These are phyloP conservation scores for Syncephalis fuscata DNA, from an alignment of 371 early-diverging fungal genomes.

Conservation along the genomic window DNA sequence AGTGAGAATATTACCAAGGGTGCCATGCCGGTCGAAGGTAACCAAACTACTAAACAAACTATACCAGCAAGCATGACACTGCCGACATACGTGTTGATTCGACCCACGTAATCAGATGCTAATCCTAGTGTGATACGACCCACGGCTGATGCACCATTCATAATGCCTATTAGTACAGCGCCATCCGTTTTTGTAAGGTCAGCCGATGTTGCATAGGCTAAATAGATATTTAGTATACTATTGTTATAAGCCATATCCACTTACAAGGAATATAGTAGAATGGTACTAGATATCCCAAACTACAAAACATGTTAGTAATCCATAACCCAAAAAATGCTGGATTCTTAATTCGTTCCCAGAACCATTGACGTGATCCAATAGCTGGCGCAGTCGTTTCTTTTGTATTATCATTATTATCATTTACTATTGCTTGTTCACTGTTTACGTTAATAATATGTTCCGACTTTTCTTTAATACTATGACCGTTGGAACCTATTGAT, in stretches of 20 bases:
- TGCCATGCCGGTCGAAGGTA: conserved; percentile 23
- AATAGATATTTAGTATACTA: background rate
- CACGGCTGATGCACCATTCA: conserved; percentile 31
- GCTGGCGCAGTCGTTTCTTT: background rate
- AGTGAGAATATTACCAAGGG: conserved; percentile 28
- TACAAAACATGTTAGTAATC: conserved; percentile 8
- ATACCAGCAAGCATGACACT: conserved; percentile 24
- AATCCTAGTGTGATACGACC: conserved; percentile 30
- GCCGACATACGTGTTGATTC: conserved; percentile 26
- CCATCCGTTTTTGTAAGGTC: conserved; percentile 20
- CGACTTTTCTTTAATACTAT: background rate
- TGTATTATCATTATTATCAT: background rate
- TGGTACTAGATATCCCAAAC: conserved; percentile 20
- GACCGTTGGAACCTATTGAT: no score
- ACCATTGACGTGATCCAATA: background rate
- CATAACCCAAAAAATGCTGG: background rate
- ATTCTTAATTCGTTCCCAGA: background rate
- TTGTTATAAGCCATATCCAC: conserved; percentile 6
- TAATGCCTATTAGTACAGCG: conserved; percentile 27
- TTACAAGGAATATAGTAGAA: conserved; percentile 16
- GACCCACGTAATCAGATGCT: conserved; percentile 31
- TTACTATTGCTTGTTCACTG: background rate
- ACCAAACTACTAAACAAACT: conserved; percentile 37
- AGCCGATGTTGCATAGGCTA: conserved; percentile 13
- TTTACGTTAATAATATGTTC: background rate